A percentile compares a stretch with the other conserved stretches of the same genome.
Evolutionary conservation across 257 asterid species (phyloP).

Genomic region (Solanum paucissectum): DNA sequence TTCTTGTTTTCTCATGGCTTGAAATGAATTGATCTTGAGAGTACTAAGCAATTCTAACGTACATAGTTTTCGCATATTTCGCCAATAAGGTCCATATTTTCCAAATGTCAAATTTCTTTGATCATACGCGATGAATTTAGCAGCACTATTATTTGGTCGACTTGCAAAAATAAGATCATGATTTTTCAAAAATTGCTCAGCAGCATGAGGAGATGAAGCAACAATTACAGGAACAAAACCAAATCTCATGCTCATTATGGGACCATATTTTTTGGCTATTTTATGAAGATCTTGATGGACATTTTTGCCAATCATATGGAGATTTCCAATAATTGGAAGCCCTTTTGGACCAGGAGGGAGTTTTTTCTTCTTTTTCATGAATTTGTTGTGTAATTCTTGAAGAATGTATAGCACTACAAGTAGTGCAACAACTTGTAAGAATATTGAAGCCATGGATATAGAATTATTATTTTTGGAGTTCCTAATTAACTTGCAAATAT

Average conservation of each 20-base stretch:
- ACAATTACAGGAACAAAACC: not conserved
- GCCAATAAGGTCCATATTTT: conserved; percentile 8
- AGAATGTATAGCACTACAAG: not conserved
- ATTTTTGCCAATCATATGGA: conserved; percentile 6
- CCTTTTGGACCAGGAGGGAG: not conserved
- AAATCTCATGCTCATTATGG: conserved; percentile 6
- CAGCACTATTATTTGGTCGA: not conserved
- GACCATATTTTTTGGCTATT: conserved; percentile 3
- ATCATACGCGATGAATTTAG: not conserved
- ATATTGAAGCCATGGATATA: not conserved
- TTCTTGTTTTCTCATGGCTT: conserved; percentile 7
- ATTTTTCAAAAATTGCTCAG: conserved; percentile 8
- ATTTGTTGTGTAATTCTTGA: not conserved
- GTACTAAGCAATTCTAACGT: not conserved
- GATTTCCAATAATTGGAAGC: not conserved
- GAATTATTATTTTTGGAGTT: not conserved
- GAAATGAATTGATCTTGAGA: not conserved
- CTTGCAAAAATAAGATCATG: conserved; percentile 6
- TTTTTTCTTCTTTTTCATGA: not conserved
- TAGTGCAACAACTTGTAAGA: not conserved
- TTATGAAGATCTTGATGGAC: conserved; percentile 1
- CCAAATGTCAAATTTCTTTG: not conserved
- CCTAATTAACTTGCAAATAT: not conserved
- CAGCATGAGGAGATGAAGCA: conserved; percentile 14
- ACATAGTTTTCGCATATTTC: conserved; percentile 8